A percentile compares a stretch with the other conserved stretches of the same genome.
Evolutionary conservation across 2,329 filamentous ascomycete genomes (phyloP).

Genomic region (Monosporascus sp.): DNA sequence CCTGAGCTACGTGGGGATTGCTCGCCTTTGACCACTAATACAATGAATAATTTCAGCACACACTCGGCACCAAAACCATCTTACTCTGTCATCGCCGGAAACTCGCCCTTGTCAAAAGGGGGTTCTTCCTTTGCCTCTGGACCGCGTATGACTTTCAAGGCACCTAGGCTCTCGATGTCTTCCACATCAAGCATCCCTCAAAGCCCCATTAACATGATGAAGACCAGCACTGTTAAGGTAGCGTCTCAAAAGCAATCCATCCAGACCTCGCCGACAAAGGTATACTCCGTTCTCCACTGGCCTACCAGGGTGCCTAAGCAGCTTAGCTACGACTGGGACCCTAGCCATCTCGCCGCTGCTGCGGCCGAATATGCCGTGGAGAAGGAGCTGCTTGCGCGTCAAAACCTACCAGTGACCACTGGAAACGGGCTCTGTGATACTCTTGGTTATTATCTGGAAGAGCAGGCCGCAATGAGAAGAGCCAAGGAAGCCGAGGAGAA

Average conservation of each 20-base stretch:
- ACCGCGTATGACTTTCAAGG: too few relatives aligned
- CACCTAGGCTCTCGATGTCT: not conserved
- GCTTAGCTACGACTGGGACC: conserved; percentile 1
- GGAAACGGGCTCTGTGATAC: conserved; percentile 1
- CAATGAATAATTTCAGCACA: not conserved
- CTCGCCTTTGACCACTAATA: not conserved
- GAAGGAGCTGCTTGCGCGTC: not conserved
- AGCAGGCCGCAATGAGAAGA: not conserved
- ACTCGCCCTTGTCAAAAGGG: not conserved
- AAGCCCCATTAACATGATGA: not conserved
- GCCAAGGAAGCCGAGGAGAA: not conserved
- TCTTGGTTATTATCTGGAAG: not conserved
- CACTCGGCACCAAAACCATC: not conserved
- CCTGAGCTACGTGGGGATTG: not conserved
- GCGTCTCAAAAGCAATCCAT: not conserved
- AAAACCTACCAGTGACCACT: not conserved
- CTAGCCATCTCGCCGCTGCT: not conserved
- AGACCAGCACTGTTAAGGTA: too few relatives aligned
- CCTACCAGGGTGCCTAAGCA: conserved; percentile 1
- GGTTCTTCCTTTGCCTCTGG: too few relatives aligned
- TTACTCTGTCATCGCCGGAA: not conserved
- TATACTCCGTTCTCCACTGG: conserved; percentile 1
- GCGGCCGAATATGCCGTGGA: not conserved
- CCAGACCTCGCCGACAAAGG: not conserved
- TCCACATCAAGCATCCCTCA: not conserved